Percentiles rank a stretch among this genome's conserved stretches.
Conservation (phyloP, 192 early-diverging fungal species). For the Rhizoclosmatium sp. region DNA sequence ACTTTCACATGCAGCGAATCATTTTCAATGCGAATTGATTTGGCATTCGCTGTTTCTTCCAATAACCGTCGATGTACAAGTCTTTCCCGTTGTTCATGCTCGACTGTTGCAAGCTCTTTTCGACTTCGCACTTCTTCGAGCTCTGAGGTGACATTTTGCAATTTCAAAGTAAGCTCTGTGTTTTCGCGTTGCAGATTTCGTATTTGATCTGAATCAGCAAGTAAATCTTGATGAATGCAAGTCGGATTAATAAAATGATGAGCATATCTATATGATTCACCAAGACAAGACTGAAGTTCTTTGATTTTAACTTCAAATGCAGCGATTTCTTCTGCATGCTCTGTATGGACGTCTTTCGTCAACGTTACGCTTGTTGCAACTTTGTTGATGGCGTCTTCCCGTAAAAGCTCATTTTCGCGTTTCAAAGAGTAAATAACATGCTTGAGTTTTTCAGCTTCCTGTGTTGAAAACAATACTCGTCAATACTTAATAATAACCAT, state of each 20-base stretch:
- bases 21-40: conserved; percentile 33
- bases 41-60: conserved; percentile 36
- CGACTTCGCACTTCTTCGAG: conserved; percentile 38
- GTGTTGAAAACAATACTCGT: background rate
- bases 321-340: conserved; percentile 35
- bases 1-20: conserved; percentile 38
- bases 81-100: conserved; percentile 39
- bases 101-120: conserved; percentile 30
- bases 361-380: conserved; percentile 18
- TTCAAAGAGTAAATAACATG: conserved; percentile 8
- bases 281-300: conserved; percentile 27
- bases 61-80: conserved; percentile 15
- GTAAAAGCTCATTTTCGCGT: conserved; percentile 35
- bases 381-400: conserved; percentile 31
- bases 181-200: conserved; percentile 41
- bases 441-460: conserved; percentile 34
- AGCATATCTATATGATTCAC: conserved; percentile 10
- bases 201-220: conserved; percentile 36
- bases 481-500: background rate
- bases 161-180: conserved; percentile 7
- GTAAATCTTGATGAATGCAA: background rate
- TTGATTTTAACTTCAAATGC: conserved; percentile 35
- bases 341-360: conserved; percentile 15
- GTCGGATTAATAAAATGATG: background rate
- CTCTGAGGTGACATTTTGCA: conserved; percentile 31